Percentiles rank a stretch among this genome's conserved stretches.
Evolutionary conservation across 75 land plant genomes (phyloP).

Genomic region (Pseudotsuga menziesii): DNA sequence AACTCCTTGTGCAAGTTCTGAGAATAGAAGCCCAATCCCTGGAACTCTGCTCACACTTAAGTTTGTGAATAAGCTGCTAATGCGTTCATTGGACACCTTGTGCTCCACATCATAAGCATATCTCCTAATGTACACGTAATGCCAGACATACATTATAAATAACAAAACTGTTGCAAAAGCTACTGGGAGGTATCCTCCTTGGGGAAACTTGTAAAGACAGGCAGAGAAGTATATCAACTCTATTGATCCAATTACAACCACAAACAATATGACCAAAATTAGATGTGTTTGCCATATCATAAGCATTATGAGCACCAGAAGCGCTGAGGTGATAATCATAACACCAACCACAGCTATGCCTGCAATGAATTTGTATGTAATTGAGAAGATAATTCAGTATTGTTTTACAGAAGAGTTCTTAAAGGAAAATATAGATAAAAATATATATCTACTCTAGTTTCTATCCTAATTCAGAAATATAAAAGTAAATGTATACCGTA

Average conservation of each 20-base stretch:
- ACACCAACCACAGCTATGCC: conserved; percentile 69
- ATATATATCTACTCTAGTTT: too few species aligned
- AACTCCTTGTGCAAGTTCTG: conserved; percentile 79
- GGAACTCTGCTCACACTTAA: conserved; percentile 42
- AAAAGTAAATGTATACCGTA: conserved; percentile 68
- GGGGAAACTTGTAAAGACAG: conserved; percentile 46
- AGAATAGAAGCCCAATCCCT: conserved; percentile 75
- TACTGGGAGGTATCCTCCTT: conserved; percentile 70
- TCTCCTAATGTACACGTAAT: conserved; percentile 33
- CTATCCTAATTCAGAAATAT: too few species aligned
- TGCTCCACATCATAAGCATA: conserved; percentile 43
- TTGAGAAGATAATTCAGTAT: background rate
- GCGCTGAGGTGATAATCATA: conserved; percentile 61
- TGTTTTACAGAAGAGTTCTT: too few species aligned
- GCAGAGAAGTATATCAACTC: conserved; percentile 58
- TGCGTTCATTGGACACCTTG: conserved; percentile 31
- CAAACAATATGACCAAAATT: conserved; percentile 25
- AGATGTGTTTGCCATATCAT: conserved; percentile 68
- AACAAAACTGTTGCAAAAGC: conserved; percentile 41
- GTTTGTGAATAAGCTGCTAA: conserved; percentile 27
- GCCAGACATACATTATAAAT: conserved; percentile 54
- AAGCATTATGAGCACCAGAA: conserved; percentile 56
- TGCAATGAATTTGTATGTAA: conserved; percentile 7
- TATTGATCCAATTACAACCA: conserved; percentile 28
- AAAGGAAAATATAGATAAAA: too few species aligned